phyloP scores from a whole-genome alignment of 1,284 basidiomycete genomes.

The Pseudozyma pruni region DNA sequence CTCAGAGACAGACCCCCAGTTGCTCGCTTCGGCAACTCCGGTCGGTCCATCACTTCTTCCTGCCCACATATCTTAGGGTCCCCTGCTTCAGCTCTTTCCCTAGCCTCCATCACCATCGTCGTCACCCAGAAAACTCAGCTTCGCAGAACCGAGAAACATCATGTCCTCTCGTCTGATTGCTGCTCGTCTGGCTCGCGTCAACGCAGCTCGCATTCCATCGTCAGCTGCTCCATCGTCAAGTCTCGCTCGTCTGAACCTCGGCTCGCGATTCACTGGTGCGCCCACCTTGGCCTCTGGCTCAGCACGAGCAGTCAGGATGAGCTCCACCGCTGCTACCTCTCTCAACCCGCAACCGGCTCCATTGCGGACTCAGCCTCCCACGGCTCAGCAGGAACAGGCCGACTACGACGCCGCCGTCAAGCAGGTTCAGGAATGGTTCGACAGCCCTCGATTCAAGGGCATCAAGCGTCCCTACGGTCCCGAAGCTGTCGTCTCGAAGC shows the following conservation, averaged over 20 bases:
- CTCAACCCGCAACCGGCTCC: constrained; percentile 71
- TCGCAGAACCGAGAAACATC: constrained; percentile 3
- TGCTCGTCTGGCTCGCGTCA: constrained; percentile 42
- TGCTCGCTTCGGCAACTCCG: constrained; percentile 30
- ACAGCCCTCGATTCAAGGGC: constrained; percentile 77
- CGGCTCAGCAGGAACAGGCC: constrained; percentile 75
- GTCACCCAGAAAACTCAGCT: too few species aligned
- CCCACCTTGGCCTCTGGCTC: constrained; percentile 6
- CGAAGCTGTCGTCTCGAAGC: constrained; percentile 83
- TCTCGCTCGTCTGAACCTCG: constrained; percentile 17
- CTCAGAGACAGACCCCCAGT: neutral
- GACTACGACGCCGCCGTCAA: constrained; percentile 76
- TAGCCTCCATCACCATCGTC: neutral
- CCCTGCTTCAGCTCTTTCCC: neutral
- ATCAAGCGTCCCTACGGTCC: constrained; percentile 83
- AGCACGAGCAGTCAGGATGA: constrained; percentile 68
- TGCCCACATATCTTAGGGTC: constrained; percentile 2
- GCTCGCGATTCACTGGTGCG: constrained; percentile 2
- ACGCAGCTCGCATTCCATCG: constrained; percentile 27
- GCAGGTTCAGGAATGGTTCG: constrained; percentile 79
- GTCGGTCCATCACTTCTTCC: neutral
- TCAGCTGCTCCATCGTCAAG: constrained; percentile 11
- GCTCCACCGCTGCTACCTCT: constrained; percentile 71
- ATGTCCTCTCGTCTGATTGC: constrained; percentile 36
- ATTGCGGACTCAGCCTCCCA: constrained; percentile 76